Percentiles rank a stretch among this genome's conserved stretches.
These are phyloP conservation scores for Ustilago shanxiensis DNA, from an alignment of 1,284 basidiomycete genomes.

Conservation along the genomic window DNA sequence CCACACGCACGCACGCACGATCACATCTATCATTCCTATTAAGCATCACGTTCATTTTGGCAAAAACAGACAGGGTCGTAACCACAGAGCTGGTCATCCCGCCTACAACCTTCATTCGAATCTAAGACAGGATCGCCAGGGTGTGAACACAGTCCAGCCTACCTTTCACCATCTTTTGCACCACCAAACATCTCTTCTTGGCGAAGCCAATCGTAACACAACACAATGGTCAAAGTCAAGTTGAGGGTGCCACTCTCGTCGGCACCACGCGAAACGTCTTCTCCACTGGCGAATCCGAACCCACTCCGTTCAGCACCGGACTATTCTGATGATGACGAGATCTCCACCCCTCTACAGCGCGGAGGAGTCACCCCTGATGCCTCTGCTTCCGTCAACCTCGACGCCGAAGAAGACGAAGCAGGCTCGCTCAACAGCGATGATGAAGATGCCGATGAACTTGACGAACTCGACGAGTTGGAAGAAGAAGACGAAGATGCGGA, in stretches of 20 bases:
- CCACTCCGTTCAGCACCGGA: slow-evolving; percentile 41
- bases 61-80: background rate
- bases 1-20: background rate
- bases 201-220: background rate
- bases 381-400: background rate
- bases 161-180: background rate
- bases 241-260: slow-evolving; percentile 51
- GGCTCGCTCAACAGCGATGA: slow-evolving; percentile 21
- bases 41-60: background rate
- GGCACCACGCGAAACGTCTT: slow-evolving; percentile 47
- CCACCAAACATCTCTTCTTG: background rate
- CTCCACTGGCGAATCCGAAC: slow-evolving; percentile 44
- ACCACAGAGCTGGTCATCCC: background rate
- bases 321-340: slow-evolving; percentile 43
- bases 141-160: too few species aligned
- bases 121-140: too few species aligned
- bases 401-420: slow-evolving; percentile 22
- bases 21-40: background rate
- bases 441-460: slow-evolving; percentile 47
- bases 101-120: background rate
- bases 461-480: slow-evolving; percentile 50
- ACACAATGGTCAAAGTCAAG: slow-evolving; percentile 51
- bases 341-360: slow-evolving; percentile 8
- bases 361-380: slow-evolving; percentile 1
- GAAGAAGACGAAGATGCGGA: slow-evolving; percentile 21